Conservation (phyloP, 2,329 filamentous ascomycete genomes). For the Pyrenophora teres region DNA sequence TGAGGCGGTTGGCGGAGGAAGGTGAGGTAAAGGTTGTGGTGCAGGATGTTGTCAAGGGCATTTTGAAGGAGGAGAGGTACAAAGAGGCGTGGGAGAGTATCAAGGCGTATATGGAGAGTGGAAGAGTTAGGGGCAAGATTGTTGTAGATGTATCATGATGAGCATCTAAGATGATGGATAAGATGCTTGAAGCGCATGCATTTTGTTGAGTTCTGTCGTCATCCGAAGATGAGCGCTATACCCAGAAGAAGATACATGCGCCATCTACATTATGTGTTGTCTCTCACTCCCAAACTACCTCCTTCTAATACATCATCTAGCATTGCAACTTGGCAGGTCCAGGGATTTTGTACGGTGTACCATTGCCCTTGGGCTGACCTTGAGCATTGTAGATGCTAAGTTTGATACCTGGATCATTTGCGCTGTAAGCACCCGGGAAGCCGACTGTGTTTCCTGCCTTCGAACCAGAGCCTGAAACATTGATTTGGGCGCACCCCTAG, state of each 20-base stretch:
- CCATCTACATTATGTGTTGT: too few relatives aligned
- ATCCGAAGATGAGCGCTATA: too few relatives aligned
- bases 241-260: too few relatives aligned
- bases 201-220: too few relatives aligned
- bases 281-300: too few relatives aligned
- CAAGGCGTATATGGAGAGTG: slow-evolving; percentile 31
- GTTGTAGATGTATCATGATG: slow-evolving; percentile 25
- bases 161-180: too few relatives aligned
- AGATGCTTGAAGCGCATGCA: too few relatives aligned
- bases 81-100: slow-evolving; percentile 31
- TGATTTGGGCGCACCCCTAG: slow-evolving; percentile 42
- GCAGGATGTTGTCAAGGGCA: slow-evolving; percentile 35
- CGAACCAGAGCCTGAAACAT: slow-evolving; percentile 33
- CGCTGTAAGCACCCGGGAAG: slow-evolving; percentile 44
- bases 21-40: slow-evolving; percentile 29
- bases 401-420: slow-evolving; percentile 38
- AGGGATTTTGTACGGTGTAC: slow-evolving; percentile 55
- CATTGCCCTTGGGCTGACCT: slow-evolving; percentile 24
- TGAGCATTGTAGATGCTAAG: slow-evolving; percentile 37
- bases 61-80: slow-evolving; percentile 25
- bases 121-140: slow-evolving; percentile 39
- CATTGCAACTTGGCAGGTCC: slow-evolving; percentile 58
- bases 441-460: slow-evolving; percentile 34
- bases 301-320: slow-evolving; percentile 29
- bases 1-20: slow-evolving; percentile 28